phyloP scores from a whole-genome alignment of 345 rosid genomes.

The Adansonia digitata region DNA sequence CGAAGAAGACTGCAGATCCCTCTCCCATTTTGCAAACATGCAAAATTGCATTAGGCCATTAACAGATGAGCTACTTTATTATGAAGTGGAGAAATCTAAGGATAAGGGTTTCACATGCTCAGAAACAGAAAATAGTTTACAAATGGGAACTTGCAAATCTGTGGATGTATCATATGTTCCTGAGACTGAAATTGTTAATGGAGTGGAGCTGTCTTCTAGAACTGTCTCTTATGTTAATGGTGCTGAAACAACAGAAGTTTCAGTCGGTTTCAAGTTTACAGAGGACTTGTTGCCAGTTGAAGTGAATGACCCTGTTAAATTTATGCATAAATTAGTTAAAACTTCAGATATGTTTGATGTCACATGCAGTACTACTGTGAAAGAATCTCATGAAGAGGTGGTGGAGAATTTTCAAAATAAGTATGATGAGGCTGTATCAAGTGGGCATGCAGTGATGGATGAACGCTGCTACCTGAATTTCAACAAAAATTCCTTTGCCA shows the following conservation, averaged over 20 bases:
- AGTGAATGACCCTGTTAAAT: constrained; percentile 21
- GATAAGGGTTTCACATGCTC: constrained; percentile 25
- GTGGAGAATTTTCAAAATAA: constrained; percentile 45
- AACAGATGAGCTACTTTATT: constrained; percentile 26
- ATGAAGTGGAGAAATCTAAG: constrained; percentile 28
- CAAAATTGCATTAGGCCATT: constrained; percentile 28
- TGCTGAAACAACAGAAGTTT: constrained; percentile 45
- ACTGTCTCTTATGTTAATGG: constrained; percentile 32
- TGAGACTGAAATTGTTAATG: constrained; percentile 60
- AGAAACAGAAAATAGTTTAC: constrained; percentile 28
- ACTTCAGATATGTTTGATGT: constrained; percentile 31
- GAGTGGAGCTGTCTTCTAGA: constrained; percentile 38
- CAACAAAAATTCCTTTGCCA: constrained; percentile 28
- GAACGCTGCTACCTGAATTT: constrained; percentile 83
- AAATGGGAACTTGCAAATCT: constrained; percentile 34
- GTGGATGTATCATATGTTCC: constrained; percentile 68
- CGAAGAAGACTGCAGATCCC: constrained; percentile 25
- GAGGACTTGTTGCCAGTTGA: constrained; percentile 28
- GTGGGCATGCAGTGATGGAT: constrained; percentile 61
- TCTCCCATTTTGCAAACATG: constrained; percentile 25
- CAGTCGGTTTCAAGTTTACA: constrained; percentile 32
- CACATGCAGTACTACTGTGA: constrained; percentile 35
- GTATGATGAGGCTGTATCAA: constrained; percentile 25
- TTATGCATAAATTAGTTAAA: constrained; percentile 21
- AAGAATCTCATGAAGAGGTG: constrained; percentile 34